These are phyloP conservation scores for Lachancea fermentati DNA, from an alignment of 805 yeast species.

Conservation along the genomic window DNA sequence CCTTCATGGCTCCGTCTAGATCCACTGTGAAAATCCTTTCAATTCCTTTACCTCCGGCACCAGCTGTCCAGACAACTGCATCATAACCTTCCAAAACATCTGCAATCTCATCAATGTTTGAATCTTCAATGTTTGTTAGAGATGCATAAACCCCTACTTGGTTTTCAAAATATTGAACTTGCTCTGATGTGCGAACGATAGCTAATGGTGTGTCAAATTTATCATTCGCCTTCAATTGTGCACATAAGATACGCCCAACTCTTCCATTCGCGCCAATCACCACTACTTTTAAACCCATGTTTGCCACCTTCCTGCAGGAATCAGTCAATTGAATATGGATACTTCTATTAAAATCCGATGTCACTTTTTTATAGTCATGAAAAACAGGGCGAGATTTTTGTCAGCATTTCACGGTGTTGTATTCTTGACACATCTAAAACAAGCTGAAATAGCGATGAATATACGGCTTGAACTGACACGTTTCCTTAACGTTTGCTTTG, in stretches of 20 bases:
- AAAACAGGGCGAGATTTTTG: background rate
- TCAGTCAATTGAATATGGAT: too few species aligned
- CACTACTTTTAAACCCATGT: constrained; percentile 32
- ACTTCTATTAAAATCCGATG: too few species aligned
- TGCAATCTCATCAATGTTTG: constrained; percentile 33
- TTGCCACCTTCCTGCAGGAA: background rate
- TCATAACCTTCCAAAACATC: constrained; percentile 41
- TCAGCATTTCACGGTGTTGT: too few species aligned
- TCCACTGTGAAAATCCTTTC: constrained; percentile 47
- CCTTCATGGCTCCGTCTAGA: constrained; percentile 54
- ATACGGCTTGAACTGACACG: constrained; percentile 58
- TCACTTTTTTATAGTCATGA: background rate
- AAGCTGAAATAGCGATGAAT: constrained; percentile 50
- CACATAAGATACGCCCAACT: constrained; percentile 45
- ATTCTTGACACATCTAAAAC: too few species aligned
- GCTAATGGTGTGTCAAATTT: constrained; percentile 38
- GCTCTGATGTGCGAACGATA: constrained; percentile 43
- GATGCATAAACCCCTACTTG: constrained; percentile 35
- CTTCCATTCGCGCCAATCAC: constrained; percentile 60
- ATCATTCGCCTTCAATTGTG: constrained; percentile 28
- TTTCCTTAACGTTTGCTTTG: constrained; percentile 66
- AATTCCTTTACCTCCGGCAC: constrained; percentile 53
- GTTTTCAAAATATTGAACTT: constrained; percentile 35
- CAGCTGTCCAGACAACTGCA: constrained; percentile 57
- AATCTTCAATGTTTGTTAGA: constrained; percentile 37